phyloP scores from a whole-genome alignment of 495 filamentous ascomycete genomes.

The Hypoxylon rickii region DNA sequence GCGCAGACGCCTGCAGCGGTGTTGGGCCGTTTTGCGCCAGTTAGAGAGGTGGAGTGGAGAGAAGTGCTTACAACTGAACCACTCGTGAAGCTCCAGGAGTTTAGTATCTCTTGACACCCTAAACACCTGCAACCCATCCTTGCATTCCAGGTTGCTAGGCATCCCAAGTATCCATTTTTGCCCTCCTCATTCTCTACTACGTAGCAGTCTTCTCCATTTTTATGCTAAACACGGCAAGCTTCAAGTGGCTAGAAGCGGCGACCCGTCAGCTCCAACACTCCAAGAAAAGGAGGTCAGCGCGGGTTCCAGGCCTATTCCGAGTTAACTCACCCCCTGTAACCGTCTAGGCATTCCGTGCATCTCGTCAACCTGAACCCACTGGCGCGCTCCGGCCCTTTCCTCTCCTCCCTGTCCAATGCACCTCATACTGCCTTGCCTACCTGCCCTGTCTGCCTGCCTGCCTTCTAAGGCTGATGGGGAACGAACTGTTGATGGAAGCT shows the following conservation, averaged over 20 bases:
- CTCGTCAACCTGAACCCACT: constrained; percentile 19
- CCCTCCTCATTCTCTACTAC: constrained; percentile 11
- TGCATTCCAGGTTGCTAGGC: constrained; percentile 20
- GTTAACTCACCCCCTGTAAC: constrained; percentile 5
- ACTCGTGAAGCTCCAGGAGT: constrained; percentile 21
- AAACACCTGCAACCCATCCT: constrained; percentile 34
- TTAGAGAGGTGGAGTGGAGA: constrained; percentile 30
- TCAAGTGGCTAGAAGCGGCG: constrained; percentile 14
- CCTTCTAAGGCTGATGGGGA: constrained; percentile 36
- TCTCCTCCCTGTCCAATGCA: constrained; percentile 23
- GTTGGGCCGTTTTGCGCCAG: constrained; percentile 33
- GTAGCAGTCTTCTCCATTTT: constrained; percentile 21
- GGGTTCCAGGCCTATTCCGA: constrained; percentile 19
- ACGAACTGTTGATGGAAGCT: constrained; percentile 5
- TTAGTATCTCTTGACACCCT: constrained; percentile 28
- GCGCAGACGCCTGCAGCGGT: constrained; percentile 29
- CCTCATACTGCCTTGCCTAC: constrained; percentile 17
- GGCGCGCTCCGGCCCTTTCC: constrained; percentile 2
- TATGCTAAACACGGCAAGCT: constrained; percentile 9
- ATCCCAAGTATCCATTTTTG: constrained; percentile 8
- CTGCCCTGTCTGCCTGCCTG: not conserved
- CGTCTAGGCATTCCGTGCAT: constrained; percentile 24
- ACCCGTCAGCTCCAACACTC: constrained; percentile 24
- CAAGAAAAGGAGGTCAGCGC: constrained; percentile 13
- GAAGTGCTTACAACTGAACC: constrained; percentile 20